Evolutionary conservation across 2,329 filamentous ascomycete genomes (phyloP), one percentile per base, ranked within the genome.

Genomic region (Ophiostoma himal-ulmi): DNA sequence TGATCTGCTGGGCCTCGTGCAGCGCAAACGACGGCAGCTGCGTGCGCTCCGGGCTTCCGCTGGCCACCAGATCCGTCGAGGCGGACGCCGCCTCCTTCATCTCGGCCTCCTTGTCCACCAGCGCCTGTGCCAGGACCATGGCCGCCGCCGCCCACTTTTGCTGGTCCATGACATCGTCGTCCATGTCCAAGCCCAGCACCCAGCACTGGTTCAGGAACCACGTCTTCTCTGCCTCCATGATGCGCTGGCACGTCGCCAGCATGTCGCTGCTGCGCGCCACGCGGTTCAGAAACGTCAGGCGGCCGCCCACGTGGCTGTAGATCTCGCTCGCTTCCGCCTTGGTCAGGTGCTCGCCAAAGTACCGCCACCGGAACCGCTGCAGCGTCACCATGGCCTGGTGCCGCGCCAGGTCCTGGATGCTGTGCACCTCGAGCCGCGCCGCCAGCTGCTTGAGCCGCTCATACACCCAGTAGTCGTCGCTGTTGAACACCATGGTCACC

Each of bases 391-490:
- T 86, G 4, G 95, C 94, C 75, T 91, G 88, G 13, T 82, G 78
- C 78, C 94, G 97, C 68, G 91, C 88, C 7, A 99, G 83, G 78
- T 99, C 95, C 5, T 87, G 85, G 60, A 99, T 89, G 10, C 93
- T 88, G 52, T 96, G 89, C 5, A 99, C 91, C 77, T 97, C 94
- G 92, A 99, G 96, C 65, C 95, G 88, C 1, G 94, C 97, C 3
- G 93, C 92, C 71, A 97, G 90, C 78, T 92, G 90, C 83, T 97
- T 97, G 69, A 99, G 82, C 17, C 94, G 87, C 79, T 99, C 95
- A 76, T 97, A 98, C 0, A 99, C 91, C 95, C 95, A 99, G 80
- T 97, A 99, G 78, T 98, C 95, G 79, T 99, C 95, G 69, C 89
- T 94, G 80, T 97, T 98, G 81, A 99, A 93, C 44, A 99, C 89